These are phyloP conservation scores for Cytospora paraplurivora DNA, from an alignment of 2,329 filamentous ascomycete genomes.

Conservation along the genomic window DNA sequence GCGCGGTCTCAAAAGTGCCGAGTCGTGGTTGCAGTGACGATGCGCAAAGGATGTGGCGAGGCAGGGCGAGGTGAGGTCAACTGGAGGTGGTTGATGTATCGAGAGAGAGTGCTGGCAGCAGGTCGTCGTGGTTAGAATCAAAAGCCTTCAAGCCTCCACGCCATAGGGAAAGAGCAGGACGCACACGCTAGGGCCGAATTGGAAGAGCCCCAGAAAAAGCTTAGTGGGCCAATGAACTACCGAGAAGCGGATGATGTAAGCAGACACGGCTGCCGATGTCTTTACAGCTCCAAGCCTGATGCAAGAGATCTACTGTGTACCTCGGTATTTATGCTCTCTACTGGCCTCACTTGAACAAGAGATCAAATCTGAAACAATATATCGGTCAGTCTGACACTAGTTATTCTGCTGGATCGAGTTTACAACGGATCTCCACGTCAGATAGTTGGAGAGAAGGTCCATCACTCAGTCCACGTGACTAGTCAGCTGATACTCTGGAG, in stretches of 20 bases:
- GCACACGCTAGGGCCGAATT: constrained; percentile 5
- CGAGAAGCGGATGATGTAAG: background rate
- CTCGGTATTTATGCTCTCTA: background rate
- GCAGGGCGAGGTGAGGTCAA: constrained; percentile 7
- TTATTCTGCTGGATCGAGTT: background rate
- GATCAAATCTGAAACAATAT: too few relatives aligned
- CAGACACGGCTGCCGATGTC: background rate
- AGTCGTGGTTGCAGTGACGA: constrained; percentile 6
- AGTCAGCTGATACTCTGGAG: constrained; percentile 16
- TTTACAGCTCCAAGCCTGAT: background rate
- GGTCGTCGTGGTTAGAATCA: constrained; percentile 22
- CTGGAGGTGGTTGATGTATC: constrained; percentile 9
- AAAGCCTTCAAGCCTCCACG: constrained; percentile 23
- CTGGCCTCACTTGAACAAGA: background rate
- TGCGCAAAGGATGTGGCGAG: constrained; percentile 15
- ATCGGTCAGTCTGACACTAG: too few relatives aligned
- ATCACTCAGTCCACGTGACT: constrained; percentile 4
- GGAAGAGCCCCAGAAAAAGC: background rate
- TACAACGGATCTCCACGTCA: background rate
- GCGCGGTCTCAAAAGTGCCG: background rate
- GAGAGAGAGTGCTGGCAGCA: constrained; percentile 16
- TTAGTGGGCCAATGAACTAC: background rate
- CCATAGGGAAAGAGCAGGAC: constrained; percentile 20
- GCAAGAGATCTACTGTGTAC: background rate
- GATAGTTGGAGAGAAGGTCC: background rate